phyloP scores from a whole-genome alignment of 1,284 basidiomycete species.

The Ganoderma boninense region DNA sequence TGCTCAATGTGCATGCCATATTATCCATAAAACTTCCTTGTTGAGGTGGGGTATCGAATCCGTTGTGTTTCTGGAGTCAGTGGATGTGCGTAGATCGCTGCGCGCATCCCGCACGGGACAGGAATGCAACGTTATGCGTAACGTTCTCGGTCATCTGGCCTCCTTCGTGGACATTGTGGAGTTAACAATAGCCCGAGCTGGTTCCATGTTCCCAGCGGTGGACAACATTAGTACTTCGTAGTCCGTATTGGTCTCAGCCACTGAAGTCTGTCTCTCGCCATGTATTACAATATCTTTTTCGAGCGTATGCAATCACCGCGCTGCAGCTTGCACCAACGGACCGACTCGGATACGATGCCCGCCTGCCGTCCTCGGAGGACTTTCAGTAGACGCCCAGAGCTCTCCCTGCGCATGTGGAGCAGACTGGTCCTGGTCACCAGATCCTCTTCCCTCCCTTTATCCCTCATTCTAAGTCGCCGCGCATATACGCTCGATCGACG shows the following conservation, averaged over 20 bases:
- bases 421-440: slow-evolving; percentile 23
- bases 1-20: background rate
- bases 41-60: background rate
- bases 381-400: background rate
- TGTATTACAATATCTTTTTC: background rate
- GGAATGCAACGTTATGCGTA: background rate
- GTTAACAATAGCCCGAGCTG: background rate
- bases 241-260: background rate
- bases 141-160: slow-evolving; percentile 1
- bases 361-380: background rate
- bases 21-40: background rate
- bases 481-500: background rate
- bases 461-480: background rate
- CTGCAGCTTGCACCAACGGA: background rate
- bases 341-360: background rate
- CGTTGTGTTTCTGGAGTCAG: background rate
- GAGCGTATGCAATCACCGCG: background rate
- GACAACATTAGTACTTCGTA: background rate
- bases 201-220: background rate
- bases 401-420: slow-evolving; percentile 19
- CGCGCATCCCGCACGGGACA: background rate
- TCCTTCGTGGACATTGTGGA: background rate
- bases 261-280: background rate
- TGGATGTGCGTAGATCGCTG: background rate
- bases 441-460: slow-evolving; percentile 6